These are phyloP conservation scores for Kwoniella heveanensis DNA, from an alignment of 768 basidiomycete species.

Conservation along the genomic window DNA sequence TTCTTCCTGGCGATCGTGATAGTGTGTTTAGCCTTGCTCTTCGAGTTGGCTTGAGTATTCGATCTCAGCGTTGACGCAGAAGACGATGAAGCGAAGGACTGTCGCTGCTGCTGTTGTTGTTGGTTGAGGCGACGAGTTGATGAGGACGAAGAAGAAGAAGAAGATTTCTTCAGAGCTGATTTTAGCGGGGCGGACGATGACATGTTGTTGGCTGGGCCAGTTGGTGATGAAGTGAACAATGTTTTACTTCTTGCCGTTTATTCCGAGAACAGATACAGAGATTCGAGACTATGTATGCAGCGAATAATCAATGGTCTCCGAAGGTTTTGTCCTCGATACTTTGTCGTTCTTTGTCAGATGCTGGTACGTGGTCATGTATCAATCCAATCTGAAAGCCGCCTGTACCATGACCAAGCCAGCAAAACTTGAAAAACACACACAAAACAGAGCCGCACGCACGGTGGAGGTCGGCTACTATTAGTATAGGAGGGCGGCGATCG, in stretches of 20 bases:
- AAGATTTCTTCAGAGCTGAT: constrained; percentile 20
- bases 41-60: background rate
- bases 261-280: too few relatives aligned
- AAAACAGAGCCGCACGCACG: too few relatives aligned
- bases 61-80: background rate
- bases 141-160: background rate
- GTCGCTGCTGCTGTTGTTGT: too few relatives aligned
- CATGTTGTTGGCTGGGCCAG: constrained; percentile 4
- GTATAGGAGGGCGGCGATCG: background rate
- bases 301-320: too few relatives aligned
- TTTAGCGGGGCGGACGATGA: constrained; percentile 14
- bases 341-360: too few relatives aligned
- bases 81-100: background rate
- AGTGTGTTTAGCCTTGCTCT: constrained; percentile 19
- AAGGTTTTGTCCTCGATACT: too few relatives aligned
- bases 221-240: too few relatives aligned
- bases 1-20: constrained; percentile 6
- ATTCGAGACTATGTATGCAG: background rate
- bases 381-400: too few relatives aligned
- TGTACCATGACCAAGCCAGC: background rate
- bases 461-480: background rate
- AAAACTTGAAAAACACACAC: background rate
- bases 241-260: too few relatives aligned
- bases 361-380: too few relatives aligned
- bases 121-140: background rate